Evolutionary conservation across 164 flowering plant species (phyloP), one percentile per base, ranked within the genome.

Genomic region (Amborella trichopoda): DNA sequence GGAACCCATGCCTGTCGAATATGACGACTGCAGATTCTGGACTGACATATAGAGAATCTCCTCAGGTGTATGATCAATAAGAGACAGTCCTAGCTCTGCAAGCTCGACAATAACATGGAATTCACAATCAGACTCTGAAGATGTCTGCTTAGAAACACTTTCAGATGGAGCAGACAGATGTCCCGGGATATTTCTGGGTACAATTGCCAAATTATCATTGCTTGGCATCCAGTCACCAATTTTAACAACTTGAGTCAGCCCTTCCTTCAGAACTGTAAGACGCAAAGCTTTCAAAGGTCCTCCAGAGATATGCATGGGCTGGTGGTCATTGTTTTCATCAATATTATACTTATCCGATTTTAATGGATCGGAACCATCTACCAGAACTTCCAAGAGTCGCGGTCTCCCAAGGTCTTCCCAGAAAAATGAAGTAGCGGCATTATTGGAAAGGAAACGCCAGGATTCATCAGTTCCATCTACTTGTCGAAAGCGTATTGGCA

Each of bases 341-440:
- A 93, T 88, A 56, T 77, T 67, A 52, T 76, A 88, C 43, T 61
- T 77, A 46, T 62, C 67, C 41, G 95, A 74, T 49, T 74, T 66
- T 12, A 47, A 40, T 30, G 83, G 61, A 28, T 85, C 80, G 34
- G 67, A 28, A 40, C 96, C 91, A 68, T 80, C 91, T 28, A 76
- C 73, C 46, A 83, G 52, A 46, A 93, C 52, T 69, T 93, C 99
- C 63, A 93, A 47, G 25, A 73, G 44, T 33, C 70, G 76, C 41
- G 64, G 55, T 53, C 95, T 76, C 32, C 99, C 95, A 57, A 88
- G 79, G 68, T 93, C 99, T 75, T 93, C 99, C 99, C 99, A 93
- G 21, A 73, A 60, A 70, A 79, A 93, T 41, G 94, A 63, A 62
- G 76, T 68, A 59, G 96, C 75, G 42, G 99, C 46, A 65, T 78